Percentiles rank a stretch among this genome's conserved stretches.
phyloP scores from a whole-genome alignment of 768 basidiomycete species.

The Phanerodontia chrysosporium region DNA sequence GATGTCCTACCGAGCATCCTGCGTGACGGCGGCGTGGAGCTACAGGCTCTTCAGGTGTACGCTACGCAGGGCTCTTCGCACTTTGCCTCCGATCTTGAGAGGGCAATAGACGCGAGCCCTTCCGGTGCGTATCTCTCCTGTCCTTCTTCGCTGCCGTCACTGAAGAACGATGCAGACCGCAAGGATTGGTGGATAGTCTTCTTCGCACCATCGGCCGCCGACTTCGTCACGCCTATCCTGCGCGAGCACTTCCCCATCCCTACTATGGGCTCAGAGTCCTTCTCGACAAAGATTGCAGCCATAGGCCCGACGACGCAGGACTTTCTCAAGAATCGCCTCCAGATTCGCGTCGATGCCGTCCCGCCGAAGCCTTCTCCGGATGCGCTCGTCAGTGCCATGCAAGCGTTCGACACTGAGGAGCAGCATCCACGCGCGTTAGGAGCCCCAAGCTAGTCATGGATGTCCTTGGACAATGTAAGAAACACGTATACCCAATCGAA shows the following conservation, averaged over 20 bases:
- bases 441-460: background rate
- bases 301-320: slow-evolving; percentile 67
- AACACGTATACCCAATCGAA: background rate
- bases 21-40: slow-evolving; percentile 35
- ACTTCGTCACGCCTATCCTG: slow-evolving; percentile 50
- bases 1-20: slow-evolving; percentile 60
- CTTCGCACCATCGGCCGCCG: slow-evolving; percentile 73
- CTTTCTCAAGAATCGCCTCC: slow-evolving; percentile 43
- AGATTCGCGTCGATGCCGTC: slow-evolving; percentile 49
- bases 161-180: background rate
- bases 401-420: slow-evolving; percentile 10
- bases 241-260: slow-evolving; percentile 40
- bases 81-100: slow-evolving; percentile 42
- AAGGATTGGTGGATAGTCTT: slow-evolving; percentile 63
- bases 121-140: background rate
- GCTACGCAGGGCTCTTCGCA: slow-evolving; percentile 53
- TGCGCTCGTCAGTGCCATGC: slow-evolving; percentile 34
- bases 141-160: background rate
- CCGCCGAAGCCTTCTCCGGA: slow-evolving; percentile 55
- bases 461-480: background rate
- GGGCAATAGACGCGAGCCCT: background rate
- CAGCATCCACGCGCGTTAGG: background rate
- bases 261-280: background rate
- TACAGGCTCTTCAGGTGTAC: slow-evolving; percentile 64
- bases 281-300: slow-evolving; percentile 38